These are phyloP conservation scores for Trichophyton equinum DNA, from an alignment of 2,329 filamentous ascomycete species.

Conservation along the genomic window DNA sequence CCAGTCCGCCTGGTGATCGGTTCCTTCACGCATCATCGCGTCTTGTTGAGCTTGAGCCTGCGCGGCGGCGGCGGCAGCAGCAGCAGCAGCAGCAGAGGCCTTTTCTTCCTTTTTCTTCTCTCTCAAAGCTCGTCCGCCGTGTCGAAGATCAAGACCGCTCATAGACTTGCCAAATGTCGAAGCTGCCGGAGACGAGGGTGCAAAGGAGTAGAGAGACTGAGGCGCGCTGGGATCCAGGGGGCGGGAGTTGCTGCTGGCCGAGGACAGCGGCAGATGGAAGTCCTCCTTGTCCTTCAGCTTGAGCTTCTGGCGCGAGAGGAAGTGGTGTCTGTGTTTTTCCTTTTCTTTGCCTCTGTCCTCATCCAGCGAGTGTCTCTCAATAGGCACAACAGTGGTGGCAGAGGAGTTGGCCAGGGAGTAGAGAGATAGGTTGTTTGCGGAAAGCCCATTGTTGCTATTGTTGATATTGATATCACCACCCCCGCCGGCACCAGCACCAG, in stretches of 20 bases:
- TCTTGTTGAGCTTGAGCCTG: background rate
- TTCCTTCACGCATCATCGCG: slow-evolving; percentile 17
- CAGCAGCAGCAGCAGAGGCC: slow-evolving; percentile 19
- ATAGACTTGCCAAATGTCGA: slow-evolving; percentile 66
- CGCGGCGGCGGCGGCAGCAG: slow-evolving; percentile 11
- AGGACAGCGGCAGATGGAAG: slow-evolving; percentile 46
- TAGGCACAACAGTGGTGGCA: slow-evolving; percentile 47
- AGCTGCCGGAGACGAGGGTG: slow-evolving; percentile 49
- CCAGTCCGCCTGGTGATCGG: slow-evolving; percentile 24
- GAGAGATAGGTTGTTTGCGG: slow-evolving; percentile 37
- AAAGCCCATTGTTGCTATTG: background rate
- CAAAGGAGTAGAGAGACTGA: slow-evolving; percentile 53
- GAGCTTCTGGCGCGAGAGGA: slow-evolving; percentile 52
- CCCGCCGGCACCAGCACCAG: background rate
- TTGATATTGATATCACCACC: slow-evolving; percentile 28
- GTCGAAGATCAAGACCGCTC: slow-evolving; percentile 64
- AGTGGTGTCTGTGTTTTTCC: slow-evolving; percentile 45
- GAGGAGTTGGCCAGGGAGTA: slow-evolving; percentile 52
- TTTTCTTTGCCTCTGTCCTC: slow-evolving; percentile 34
- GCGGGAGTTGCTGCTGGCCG: slow-evolving; percentile 52
- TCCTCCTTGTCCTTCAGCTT: slow-evolving; percentile 53
- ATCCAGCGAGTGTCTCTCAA: slow-evolving; percentile 25
- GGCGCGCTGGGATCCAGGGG: slow-evolving; percentile 51
- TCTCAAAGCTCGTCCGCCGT: slow-evolving; percentile 60
- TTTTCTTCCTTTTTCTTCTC: slow-evolving; percentile 73